phyloP scores from a whole-genome alignment of 257 asterid genomes.

The Jacaranda copaia region DNA sequence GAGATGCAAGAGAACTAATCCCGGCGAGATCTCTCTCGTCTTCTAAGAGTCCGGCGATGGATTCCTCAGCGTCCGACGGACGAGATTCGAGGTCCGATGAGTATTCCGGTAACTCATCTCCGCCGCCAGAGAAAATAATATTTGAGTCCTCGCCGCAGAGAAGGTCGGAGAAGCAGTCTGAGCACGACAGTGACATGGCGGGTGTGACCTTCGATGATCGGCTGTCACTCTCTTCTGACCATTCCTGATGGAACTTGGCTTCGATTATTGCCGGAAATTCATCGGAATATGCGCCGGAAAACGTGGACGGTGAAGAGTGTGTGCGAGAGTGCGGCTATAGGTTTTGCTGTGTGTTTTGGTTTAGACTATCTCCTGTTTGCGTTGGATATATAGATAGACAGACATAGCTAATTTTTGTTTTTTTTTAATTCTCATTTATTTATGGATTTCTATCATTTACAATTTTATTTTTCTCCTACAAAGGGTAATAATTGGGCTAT shows the following conservation, averaged over 20 bases:
- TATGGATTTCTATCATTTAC: neutral
- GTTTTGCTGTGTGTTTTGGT: conserved; percentile 57
- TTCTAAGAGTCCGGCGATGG: conserved; percentile 73
- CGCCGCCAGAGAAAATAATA: conserved; percentile 57
- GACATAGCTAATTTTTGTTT: conserved; percentile 36
- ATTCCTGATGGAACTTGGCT: conserved; percentile 25
- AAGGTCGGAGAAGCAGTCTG: conserved; percentile 93
- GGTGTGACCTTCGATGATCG: conserved; percentile 34
- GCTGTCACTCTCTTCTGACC: conserved; percentile 52
- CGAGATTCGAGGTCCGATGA: conserved; percentile 74
- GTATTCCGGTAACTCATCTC: conserved; percentile 68
- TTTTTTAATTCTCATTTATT: conserved; percentile 38
- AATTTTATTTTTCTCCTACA: neutral
- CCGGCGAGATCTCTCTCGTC: conserved; percentile 70
- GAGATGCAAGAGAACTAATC: conserved; percentile 47
- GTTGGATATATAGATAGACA: conserved; percentile 71
- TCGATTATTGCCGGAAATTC: conserved; percentile 55
- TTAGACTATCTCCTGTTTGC: conserved; percentile 53
- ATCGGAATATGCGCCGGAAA: conserved; percentile 67
- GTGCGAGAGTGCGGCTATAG: conserved; percentile 50
- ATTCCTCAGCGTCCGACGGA: conserved; percentile 64
- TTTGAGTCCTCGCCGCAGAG: conserved; percentile 93
- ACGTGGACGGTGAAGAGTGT: conserved; percentile 45
- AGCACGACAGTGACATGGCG: conserved; percentile 78
- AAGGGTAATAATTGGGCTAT: neutral